Evolutionary conservation across 768 basidiomycete genomes (phyloP), one percentile per base, ranked within the genome.

Genomic region (Kwoniella pini): DNA sequence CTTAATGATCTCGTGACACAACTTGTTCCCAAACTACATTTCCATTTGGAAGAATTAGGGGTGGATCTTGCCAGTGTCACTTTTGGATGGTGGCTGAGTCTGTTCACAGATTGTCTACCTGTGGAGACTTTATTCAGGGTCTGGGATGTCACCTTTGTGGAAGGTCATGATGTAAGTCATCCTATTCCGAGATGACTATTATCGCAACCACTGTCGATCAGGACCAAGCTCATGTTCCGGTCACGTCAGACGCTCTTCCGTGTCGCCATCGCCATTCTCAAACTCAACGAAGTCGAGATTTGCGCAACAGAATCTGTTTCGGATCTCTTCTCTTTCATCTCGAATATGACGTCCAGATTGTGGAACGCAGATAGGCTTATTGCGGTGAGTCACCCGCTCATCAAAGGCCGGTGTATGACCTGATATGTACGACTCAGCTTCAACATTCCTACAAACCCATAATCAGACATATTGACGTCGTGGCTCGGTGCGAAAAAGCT

Each of bases 21-120:
- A 63, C 76, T 82, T 43, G 81, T 85, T 6, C 93, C 92, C 0
- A 88, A 86, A 76, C 80, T 98, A 0, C 84, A 88, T 54, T 74
- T 81, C 0, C 92, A 97, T 69, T 81, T 98, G 36, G 83, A 82
- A 1, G 83, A 87, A 12, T 84, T 95, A 0, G 91, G 88, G 4
- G 87, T 97, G 12, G 94, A 99, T 73, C 83, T 99, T 1, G 87
- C 87, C 2, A 93, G 94, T 0, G 91, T 97, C 62, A 96, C 92
- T 62, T 99, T 99, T 81, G 95, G 93, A 12, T 99, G 96, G 96
- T 96, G 97, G 79, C 81, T 99, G 24, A 93, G 91, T 2, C 81
- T 99, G 21, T 98, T 98, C 72, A 96, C 94, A 0, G 93, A 96
- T 68, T 95, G 94, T 74, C 80, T 97, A 7, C 95, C 95, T 11